phyloP scores from a whole-genome alignment of 2,329 filamentous ascomycete genomes.

The Aspergillus ruber region DNA sequence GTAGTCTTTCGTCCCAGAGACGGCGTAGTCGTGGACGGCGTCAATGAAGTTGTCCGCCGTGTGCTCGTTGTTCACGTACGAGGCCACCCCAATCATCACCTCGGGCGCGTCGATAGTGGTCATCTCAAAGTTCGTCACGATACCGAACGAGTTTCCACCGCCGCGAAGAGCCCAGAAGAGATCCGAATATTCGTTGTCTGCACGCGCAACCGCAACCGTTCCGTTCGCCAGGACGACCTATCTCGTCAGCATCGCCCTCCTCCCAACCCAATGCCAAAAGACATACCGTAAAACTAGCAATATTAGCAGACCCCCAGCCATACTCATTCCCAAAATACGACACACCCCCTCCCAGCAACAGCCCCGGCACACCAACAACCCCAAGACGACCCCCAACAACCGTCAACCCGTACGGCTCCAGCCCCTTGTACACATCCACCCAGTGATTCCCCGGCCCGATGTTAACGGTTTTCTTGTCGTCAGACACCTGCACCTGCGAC shows the following conservation, averaged over 20 bases:
- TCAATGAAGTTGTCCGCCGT: background rate
- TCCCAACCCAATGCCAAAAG: background rate
- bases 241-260: background rate
- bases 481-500: background rate
- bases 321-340: slow-evolving; percentile 1
- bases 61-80: background rate
- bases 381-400: background rate
- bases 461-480: background rate
- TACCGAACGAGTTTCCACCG: slow-evolving; percentile 6
- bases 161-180: slow-evolving; percentile 17
- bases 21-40: background rate
- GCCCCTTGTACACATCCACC: background rate
- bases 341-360: background rate
- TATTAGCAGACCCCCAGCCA: background rate
- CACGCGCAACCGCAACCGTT: slow-evolving; percentile 11
- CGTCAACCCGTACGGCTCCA: background rate
- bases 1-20: background rate
- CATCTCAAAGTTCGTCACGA: background rate
- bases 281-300: background rate
- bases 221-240: slow-evolving; percentile 2
- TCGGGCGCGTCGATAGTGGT: background rate
- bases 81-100: background rate
- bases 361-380: background rate
- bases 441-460: background rate
- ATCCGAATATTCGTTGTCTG: slow-evolving; percentile 10